Evolutionary conservation across 495 filamentous ascomycete species (phyloP).

Genomic region (Aspergillus ellipticus): DNA sequence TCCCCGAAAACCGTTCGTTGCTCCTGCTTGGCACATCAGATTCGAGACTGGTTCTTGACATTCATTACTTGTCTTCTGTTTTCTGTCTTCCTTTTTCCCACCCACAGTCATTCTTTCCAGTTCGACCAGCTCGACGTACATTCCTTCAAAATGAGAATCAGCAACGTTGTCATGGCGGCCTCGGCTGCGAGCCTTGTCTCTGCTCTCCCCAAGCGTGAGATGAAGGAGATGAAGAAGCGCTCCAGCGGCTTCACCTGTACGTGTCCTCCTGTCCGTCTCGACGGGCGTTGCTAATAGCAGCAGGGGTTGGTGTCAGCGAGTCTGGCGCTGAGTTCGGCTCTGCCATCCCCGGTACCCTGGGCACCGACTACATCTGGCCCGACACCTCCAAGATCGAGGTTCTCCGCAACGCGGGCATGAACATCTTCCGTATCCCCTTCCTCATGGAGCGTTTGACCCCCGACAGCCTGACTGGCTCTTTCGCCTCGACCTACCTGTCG

Average conservation of each 20-base stretch:
- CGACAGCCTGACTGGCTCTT: conserved; percentile 39
- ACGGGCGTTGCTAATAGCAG: neutral
- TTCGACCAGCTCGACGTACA: conserved; percentile 1
- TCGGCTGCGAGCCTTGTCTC: conserved; percentile 26
- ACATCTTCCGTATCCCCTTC: conserved; percentile 67
- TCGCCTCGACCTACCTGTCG: conserved; percentile 39
- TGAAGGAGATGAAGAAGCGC: conserved; percentile 15
- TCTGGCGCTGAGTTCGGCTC: conserved; percentile 53
- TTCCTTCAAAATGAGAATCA: conserved; percentile 7
- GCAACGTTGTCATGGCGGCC: conserved; percentile 21
- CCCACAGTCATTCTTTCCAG: neutral
- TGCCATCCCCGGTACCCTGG: conserved; percentile 50
- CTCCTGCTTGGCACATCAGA: conserved; percentile 1
- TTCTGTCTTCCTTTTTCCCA: neutral
- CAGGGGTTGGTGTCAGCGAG: conserved; percentile 31
- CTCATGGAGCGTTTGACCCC: conserved; percentile 68
- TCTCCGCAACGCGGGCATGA: conserved; percentile 60
- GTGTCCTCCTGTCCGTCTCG: neutral
- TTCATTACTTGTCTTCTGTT: conserved; percentile 1
- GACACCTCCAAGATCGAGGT: conserved; percentile 51
- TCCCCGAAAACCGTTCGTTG: neutral
- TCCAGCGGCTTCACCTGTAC: conserved; percentile 12
- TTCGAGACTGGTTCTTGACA: conserved; percentile 5
- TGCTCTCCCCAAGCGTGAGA: conserved; percentile 17
- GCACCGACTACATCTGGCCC: conserved; percentile 61